These are phyloP conservation scores for Lachnellula occidentalis DNA, from an alignment of 2,329 filamentous ascomycete genomes.

Conservation along the genomic window DNA sequence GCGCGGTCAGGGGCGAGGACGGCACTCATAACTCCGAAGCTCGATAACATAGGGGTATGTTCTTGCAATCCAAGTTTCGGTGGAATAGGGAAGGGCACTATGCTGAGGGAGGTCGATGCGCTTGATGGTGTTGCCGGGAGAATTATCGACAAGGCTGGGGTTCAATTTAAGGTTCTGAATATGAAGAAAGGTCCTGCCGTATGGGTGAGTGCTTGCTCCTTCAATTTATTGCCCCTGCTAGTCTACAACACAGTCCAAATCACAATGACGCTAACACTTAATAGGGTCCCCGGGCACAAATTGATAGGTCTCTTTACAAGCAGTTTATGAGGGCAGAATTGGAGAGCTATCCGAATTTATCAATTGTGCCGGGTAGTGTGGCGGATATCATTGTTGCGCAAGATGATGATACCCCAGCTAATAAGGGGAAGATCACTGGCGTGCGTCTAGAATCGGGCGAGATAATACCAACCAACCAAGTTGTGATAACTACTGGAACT, in stretches of 20 bases:
- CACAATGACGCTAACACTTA: conserved; percentile 1
- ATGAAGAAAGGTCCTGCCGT: conserved; percentile 87
- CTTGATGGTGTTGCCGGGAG: conserved; percentile 84
- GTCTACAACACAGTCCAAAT: neutral
- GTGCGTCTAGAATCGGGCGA: conserved; percentile 84
- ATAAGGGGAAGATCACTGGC: conserved; percentile 68
- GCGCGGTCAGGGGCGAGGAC: conserved; percentile 85
- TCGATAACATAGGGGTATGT: conserved; percentile 87
- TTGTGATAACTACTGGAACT: conserved; percentile 94
- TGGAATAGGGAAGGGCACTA: conserved; percentile 97
- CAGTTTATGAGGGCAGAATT: conserved; percentile 88
- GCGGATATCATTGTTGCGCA: conserved; percentile 80
- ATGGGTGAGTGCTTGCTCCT: conserved; percentile 48
- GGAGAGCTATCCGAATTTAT: conserved; percentile 68
- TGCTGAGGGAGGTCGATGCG: conserved; percentile 91
- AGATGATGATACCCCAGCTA: conserved; percentile 43
- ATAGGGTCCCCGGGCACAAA: conserved; percentile 84
- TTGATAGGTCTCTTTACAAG: conserved; percentile 85
- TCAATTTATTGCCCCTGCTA: neutral
- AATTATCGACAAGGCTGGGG: conserved; percentile 86
- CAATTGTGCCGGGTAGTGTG: conserved; percentile 78
- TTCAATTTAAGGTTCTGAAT: conserved; percentile 92
- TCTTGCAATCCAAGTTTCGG: conserved; percentile 97
- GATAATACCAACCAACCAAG: conserved; percentile 70
- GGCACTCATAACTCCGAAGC: conserved; percentile 80